These are phyloP conservation scores for Atractiella rhizophila DNA, from an alignment of 768 basidiomycete genomes.

Conservation along the genomic window DNA sequence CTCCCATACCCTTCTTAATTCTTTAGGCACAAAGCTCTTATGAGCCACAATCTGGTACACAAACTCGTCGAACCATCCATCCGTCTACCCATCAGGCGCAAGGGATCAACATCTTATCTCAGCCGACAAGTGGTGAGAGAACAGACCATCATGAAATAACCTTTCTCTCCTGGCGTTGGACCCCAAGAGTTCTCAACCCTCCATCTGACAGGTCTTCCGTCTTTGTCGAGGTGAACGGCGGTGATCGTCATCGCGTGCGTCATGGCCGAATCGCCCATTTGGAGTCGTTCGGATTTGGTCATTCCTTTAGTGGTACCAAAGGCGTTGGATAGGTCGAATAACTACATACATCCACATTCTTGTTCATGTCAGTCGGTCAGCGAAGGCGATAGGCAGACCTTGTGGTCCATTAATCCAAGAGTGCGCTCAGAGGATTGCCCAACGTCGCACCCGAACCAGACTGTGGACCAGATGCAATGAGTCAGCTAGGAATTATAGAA, in stretches of 20 bases:
- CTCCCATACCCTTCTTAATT: slow-evolving; percentile 59
- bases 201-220: slow-evolving; percentile 59
- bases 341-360: too few relatives aligned
- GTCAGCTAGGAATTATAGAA: slow-evolving; percentile 1
- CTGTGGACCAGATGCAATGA: slow-evolving; percentile 37
- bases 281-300: slow-evolving; percentile 61
- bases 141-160: background rate
- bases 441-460: slow-evolving; percentile 80
- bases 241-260: slow-evolving; percentile 81
- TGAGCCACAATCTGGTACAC: slow-evolving; percentile 64
- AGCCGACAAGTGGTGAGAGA: slow-evolving; percentile 9
- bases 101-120: background rate
- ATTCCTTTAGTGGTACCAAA: slow-evolving; percentile 58
- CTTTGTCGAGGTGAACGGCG: slow-evolving; percentile 57
- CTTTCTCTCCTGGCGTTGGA: slow-evolving; percentile 20
- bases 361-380: background rate
- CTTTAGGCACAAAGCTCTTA: slow-evolving; percentile 22
- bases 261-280: slow-evolving; percentile 64
- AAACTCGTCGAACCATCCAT: slow-evolving; percentile 67
- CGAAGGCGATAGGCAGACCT: slow-evolving; percentile 20
- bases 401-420: slow-evolving; percentile 56
- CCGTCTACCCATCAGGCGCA: background rate
- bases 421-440: slow-evolving; percentile 51
- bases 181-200: slow-evolving; percentile 97
- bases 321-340: slow-evolving; percentile 32